phyloP scores from a whole-genome alignment of 2,329 filamentous ascomycete species.

The Pyrenophora teres region DNA sequence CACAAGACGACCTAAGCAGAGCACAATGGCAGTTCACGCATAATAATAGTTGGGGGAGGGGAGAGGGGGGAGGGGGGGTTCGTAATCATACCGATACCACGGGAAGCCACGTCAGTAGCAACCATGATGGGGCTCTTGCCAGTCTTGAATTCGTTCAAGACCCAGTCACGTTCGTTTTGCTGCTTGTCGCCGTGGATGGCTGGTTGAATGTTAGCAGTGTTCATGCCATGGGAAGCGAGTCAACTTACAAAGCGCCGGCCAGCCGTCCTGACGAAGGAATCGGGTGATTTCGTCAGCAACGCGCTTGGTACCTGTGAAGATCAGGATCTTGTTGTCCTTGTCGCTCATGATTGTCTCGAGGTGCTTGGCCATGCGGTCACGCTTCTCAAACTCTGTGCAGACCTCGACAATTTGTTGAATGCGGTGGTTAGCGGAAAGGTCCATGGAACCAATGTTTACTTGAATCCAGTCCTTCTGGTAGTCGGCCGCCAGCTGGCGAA shows the following conservation, averaged over 20 bases:
- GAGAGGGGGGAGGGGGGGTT: slow-evolving; percentile 54
- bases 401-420: slow-evolving; percentile 98
- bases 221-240: slow-evolving; percentile 2
- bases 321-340: slow-evolving; percentile 90
- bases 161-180: slow-evolving; percentile 99
- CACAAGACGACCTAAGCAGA: slow-evolving; percentile 91
- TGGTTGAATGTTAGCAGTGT: slow-evolving; percentile 52
- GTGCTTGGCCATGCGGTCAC: slow-evolving; percentile 95
- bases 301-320: slow-evolving; percentile 86
- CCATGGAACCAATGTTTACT: slow-evolving; percentile 97
- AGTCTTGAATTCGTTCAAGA: slow-evolving; percentile 98
- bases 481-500: slow-evolving; percentile 86
- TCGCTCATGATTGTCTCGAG: slow-evolving; percentile 98
- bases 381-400: slow-evolving; percentile 95
- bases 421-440: slow-evolving; percentile 94
- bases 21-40: slow-evolving; percentile 71
- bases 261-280: slow-evolving; percentile 96
- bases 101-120: slow-evolving; percentile 98
- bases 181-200: slow-evolving; percentile 99
- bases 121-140: slow-evolving; percentile 99
- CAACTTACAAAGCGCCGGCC: slow-evolving; percentile 89
- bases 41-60: slow-evolving; percentile 51
- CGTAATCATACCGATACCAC: slow-evolving; percentile 99
- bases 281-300: slow-evolving; percentile 97
- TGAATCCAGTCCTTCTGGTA: slow-evolving; percentile 97